Conservation (phyloP, 305 asterid genomes). For the Fraxinus paxiana region DNA sequence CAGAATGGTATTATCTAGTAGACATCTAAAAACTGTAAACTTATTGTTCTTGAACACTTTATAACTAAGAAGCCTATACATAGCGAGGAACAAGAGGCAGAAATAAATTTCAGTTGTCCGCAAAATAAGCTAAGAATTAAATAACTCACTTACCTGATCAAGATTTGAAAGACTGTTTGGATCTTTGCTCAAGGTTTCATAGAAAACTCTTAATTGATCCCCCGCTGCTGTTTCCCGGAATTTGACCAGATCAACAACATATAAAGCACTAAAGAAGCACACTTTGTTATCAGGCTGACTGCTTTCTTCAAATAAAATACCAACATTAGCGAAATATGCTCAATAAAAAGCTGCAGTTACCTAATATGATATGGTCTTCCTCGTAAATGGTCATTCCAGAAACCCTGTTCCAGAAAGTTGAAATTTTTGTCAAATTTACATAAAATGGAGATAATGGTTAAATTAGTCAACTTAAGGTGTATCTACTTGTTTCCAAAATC, state of each 20-base stretch:
- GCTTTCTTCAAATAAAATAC: slow-evolving; percentile 17
- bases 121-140: slow-evolving; percentile 7
- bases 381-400: slow-evolving; percentile 96
- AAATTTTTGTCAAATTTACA: slow-evolving; percentile 12
- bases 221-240: slow-evolving; percentile 99
- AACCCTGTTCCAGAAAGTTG: slow-evolving; percentile 57
- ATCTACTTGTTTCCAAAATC: slow-evolving; percentile 90
- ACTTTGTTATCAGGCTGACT: slow-evolving; percentile 19
- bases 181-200: slow-evolving; percentile 95
- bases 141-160: slow-evolving; percentile 70
- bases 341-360: slow-evolving; percentile 29
- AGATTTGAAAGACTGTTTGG: slow-evolving; percentile 97
- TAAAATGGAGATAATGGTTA: slow-evolving; percentile 15
- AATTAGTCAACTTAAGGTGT: not conserved
- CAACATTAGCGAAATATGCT: slow-evolving; percentile 10
- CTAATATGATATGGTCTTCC: slow-evolving; percentile 96
- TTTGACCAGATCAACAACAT: slow-evolving; percentile 83
- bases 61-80: not conserved
- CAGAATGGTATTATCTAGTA: not conserved
- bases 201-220: slow-evolving; percentile 84
- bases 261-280: slow-evolving; percentile 71
- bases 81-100: not conserved
- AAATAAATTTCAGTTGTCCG: not conserved
- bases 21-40: not conserved
- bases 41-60: not conserved